A percentile compares a stretch with the other conserved stretches of the same genome.
Evolutionary conservation across 23 red algal genomes (phyloP).

Genomic region (Gracilaria domingensis): DNA sequence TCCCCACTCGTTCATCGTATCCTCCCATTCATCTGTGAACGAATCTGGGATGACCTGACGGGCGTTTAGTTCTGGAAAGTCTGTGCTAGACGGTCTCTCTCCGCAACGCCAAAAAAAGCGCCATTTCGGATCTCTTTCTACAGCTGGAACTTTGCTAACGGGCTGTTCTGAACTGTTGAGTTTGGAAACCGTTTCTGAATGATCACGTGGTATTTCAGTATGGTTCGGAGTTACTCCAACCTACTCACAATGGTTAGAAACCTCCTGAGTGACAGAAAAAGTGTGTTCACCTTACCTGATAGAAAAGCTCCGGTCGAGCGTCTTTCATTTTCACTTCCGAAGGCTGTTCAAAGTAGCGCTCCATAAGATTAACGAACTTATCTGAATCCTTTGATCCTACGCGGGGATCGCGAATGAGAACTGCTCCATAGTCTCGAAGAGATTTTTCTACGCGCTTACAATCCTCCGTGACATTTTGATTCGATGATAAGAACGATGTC

Average conservation of each 20-base stretch:
- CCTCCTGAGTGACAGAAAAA: background rate
- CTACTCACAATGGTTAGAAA: constrained; percentile 10
- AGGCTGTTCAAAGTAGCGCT: constrained; percentile 84
- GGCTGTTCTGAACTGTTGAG: constrained; percentile 48
- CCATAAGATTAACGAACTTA: constrained; percentile 89
- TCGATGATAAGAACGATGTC: constrained; percentile 23
- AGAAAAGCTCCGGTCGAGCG: constrained; percentile 88
- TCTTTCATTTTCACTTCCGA: constrained; percentile 74
- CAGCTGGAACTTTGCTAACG: constrained; percentile 17
- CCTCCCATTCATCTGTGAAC: constrained; percentile 80
- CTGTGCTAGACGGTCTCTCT: constrained; percentile 43
- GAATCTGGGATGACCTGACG: constrained; percentile 79
- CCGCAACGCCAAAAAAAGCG: constrained; percentile 95
- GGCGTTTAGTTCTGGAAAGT: constrained; percentile 90
- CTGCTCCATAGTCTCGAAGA: constrained; percentile 78
- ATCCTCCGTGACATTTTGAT: constrained; percentile 5
- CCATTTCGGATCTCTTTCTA: constrained; percentile 84
- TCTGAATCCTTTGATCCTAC: constrained; percentile 49
- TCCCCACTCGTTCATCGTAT: constrained; percentile 84
- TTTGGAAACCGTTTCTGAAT: constrained; percentile 36
- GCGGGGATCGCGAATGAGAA: constrained; percentile 79
- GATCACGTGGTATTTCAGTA: constrained; percentile 83
- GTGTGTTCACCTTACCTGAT: constrained; percentile 71
- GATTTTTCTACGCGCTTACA: constrained; percentile 61
- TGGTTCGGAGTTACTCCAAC: constrained; percentile 76